These are phyloP conservation scores for Sambucus nigra DNA, from an alignment of 129 eudicot species.

Conservation along the genomic window DNA sequence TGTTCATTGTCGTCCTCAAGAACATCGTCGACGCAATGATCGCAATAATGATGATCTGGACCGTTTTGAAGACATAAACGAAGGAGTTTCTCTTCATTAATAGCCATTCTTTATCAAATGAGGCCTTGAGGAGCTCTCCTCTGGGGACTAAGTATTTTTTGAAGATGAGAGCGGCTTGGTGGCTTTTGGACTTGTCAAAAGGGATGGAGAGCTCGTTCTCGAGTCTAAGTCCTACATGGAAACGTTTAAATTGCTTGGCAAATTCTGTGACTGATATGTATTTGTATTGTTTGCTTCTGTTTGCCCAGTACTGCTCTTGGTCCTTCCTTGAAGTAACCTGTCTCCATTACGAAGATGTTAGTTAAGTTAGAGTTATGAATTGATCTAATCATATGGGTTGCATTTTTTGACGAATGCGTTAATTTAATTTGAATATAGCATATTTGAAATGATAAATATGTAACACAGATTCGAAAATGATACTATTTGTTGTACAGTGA, in stretches of 20 bases:
- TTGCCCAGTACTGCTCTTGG: constrained; percentile 89
- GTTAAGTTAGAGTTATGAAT: not conserved
- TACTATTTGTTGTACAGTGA: too few relatives aligned
- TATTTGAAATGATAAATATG: too few relatives aligned
- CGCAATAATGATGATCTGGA: constrained; percentile 82
- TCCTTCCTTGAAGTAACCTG: constrained; percentile 94
- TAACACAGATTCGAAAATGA: too few relatives aligned
- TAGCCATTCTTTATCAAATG: constrained; percentile 85
- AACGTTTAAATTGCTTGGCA: constrained; percentile 50
- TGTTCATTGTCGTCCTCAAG: constrained; percentile 55
- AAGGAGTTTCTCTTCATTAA: constrained; percentile 68
- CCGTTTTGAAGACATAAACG: constrained; percentile 64
- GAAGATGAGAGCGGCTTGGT: constrained; percentile 70
- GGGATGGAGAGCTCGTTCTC: constrained; percentile 77
- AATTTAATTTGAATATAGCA: too few relatives aligned
- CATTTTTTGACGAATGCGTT: too few relatives aligned
- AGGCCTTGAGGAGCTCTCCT: constrained; percentile 63
- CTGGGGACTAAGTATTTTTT: constrained; percentile 56
- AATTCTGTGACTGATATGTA: constrained; percentile 70
- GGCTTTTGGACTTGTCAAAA: constrained; percentile 50
- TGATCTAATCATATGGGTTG: too few relatives aligned
- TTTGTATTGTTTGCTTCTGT: constrained; percentile 43
- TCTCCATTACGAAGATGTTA: not conserved
- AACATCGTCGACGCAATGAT: constrained; percentile 67
- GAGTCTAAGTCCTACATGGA: constrained; percentile 65